Percentiles rank a stretch among this genome's conserved stretches.
Evolutionary conservation across 352 stramenopile species (phyloP).

Genomic region (Peronosclerospora sorghi): DNA sequence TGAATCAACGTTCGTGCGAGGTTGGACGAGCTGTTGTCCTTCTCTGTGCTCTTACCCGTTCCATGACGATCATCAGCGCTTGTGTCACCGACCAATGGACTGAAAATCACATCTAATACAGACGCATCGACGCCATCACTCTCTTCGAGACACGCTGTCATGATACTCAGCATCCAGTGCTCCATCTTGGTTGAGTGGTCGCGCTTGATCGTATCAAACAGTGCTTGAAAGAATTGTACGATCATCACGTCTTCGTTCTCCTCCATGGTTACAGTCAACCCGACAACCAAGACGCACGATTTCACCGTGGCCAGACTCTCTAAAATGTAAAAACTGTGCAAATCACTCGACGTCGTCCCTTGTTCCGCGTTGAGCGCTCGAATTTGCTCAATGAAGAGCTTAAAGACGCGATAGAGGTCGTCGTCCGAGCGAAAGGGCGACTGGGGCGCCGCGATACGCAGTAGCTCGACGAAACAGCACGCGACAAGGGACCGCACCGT

Average conservation of each 20-base stretch:
- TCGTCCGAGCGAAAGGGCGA: slow-evolving; percentile 56
- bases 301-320: slow-evolving; percentile 57
- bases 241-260: slow-evolving; percentile 37
- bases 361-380: slow-evolving; percentile 23
- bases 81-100: slow-evolving; percentile 28
- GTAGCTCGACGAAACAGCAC: slow-evolving; percentile 62
- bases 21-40: slow-evolving; percentile 26
- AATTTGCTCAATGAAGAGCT: slow-evolving; percentile 57
- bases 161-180: slow-evolving; percentile 62
- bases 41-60: neutral
- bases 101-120: slow-evolving; percentile 59
- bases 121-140: slow-evolving; percentile 45
- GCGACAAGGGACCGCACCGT: slow-evolving; percentile 49
- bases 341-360: slow-evolving; percentile 19
- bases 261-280: slow-evolving; percentile 30
- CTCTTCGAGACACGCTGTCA: slow-evolving; percentile 66
- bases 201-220: slow-evolving; percentile 56
- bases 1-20: slow-evolving; percentile 68
- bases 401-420: slow-evolving; percentile 53
- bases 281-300: slow-evolving; percentile 42
- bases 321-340: slow-evolving; percentile 45
- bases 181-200: slow-evolving; percentile 63
- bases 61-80: neutral
- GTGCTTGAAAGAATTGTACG: slow-evolving; percentile 53
- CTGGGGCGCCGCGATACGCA: slow-evolving; percentile 53